These are phyloP conservation scores for Chlorophyllum brunneum DNA, from an alignment of 768 basidiomycete species.

Conservation along the genomic window DNA sequence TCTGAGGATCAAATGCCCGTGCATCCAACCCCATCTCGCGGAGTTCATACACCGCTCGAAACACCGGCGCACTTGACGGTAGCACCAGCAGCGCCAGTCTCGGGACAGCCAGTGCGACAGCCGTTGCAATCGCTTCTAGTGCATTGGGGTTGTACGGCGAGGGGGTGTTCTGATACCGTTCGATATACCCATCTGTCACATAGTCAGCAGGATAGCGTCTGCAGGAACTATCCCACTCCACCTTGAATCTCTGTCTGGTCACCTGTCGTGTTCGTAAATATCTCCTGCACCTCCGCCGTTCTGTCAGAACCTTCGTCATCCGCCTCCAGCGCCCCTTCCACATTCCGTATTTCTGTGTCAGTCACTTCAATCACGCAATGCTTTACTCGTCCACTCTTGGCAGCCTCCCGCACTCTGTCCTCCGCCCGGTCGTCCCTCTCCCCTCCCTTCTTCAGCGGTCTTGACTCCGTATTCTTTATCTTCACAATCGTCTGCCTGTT, in stretches of 20 bases:
- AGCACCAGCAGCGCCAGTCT: slow-evolving; percentile 64
- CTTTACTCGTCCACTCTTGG: slow-evolving; percentile 9
- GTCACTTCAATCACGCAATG: slow-evolving; percentile 66
- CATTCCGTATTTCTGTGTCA: slow-evolving; percentile 51
- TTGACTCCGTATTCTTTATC: slow-evolving; percentile 20
- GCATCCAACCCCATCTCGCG: slow-evolving; percentile 65
- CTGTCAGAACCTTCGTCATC: slow-evolving; percentile 13
- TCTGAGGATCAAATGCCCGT: slow-evolving; percentile 51
- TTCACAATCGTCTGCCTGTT: slow-evolving; percentile 38
- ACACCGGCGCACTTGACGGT: slow-evolving; percentile 56
- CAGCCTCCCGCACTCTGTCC: slow-evolving; percentile 13
- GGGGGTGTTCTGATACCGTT: slow-evolving; percentile 32
- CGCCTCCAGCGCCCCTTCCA: slow-evolving; percentile 38
- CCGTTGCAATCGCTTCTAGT: slow-evolving; percentile 66
- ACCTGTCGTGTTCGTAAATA: slow-evolving; percentile 6
- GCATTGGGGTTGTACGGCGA: slow-evolving; percentile 53
- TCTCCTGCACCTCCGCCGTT: slow-evolving; percentile 7
- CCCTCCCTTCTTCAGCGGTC: slow-evolving; percentile 12
- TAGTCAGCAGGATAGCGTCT: neutral
- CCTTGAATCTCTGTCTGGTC: slow-evolving; percentile 7
- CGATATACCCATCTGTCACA: slow-evolving; percentile 15
- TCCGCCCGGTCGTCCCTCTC: slow-evolving; percentile 5
- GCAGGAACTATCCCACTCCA: neutral
- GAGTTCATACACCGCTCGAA: slow-evolving; percentile 62
- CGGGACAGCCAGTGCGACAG: slow-evolving; percentile 73